phyloP scores from a whole-genome alignment of 495 filamentous ascomycete species.

The Penicillium paradoxum region DNA sequence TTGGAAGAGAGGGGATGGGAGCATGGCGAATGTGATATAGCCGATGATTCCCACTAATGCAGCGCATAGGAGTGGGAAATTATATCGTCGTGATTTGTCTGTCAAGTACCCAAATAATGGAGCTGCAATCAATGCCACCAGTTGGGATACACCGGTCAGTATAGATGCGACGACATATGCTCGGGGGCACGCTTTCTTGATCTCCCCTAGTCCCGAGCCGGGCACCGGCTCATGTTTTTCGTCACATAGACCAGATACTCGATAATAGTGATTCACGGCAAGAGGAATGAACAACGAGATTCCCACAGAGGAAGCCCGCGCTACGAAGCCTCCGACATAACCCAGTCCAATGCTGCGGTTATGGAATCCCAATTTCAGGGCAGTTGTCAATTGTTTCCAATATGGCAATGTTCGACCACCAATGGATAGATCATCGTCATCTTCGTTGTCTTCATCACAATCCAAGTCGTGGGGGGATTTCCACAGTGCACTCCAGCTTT shows the following conservation, averaged over 20 bases:
- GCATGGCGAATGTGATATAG: slow-evolving; percentile 64
- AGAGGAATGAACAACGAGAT: slow-evolving; percentile 93
- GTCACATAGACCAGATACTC: slow-evolving; percentile 70
- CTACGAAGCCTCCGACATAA: slow-evolving; percentile 92
- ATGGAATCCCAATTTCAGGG: slow-evolving; percentile 65
- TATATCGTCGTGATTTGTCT: slow-evolving; percentile 54
- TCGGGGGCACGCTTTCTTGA: slow-evolving; percentile 72
- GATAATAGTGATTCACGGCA: slow-evolving; percentile 85
- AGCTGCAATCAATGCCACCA: slow-evolving; percentile 77
- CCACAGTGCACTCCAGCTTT: slow-evolving; percentile 54
- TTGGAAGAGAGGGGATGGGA: slow-evolving; percentile 65
- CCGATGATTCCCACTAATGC: slow-evolving; percentile 68
- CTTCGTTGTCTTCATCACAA: slow-evolving; percentile 2
- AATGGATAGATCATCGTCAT: background rate
- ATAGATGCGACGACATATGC: slow-evolving; percentile 84
- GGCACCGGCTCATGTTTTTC: slow-evolving; percentile 50
- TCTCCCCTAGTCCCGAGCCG: slow-evolving; percentile 49
- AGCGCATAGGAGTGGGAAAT: slow-evolving; percentile 68
- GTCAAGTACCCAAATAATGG: slow-evolving; percentile 81
- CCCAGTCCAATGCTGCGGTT: slow-evolving; percentile 75
- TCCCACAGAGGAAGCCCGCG: slow-evolving; percentile 89
- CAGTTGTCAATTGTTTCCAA: slow-evolving; percentile 50
- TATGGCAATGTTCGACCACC: slow-evolving; percentile 21
- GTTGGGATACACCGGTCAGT: slow-evolving; percentile 81
- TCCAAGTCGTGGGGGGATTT: background rate